Evolutionary conservation across 2,329 filamentous ascomycete species (phyloP), one percentile per base, ranked within the genome.

Genomic region (Ramichloridium luteum): DNA sequence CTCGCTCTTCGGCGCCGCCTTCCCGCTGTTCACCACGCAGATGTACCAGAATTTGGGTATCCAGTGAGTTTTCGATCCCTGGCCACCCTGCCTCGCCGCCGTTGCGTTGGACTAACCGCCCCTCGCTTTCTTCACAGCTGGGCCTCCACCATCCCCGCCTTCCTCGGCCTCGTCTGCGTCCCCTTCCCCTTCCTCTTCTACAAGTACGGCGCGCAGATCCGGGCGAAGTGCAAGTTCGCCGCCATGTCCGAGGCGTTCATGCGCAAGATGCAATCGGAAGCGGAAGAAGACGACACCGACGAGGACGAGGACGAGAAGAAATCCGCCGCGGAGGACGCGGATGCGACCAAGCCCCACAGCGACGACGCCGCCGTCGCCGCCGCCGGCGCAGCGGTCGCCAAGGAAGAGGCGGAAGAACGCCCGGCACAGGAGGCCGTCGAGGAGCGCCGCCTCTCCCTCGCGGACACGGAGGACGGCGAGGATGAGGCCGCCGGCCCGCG

Each of bases 151-250:
- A 61, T 88, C 10, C 80, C 80, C 0, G 82, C 74, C 1, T 86
- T 88, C 58, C 61, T 88, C 3, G 72, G 79, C 0, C 53, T 85
- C 3, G 68, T 66, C 8, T 85, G 80, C 54, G 61, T 83, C 12
- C 79, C 81, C 0, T 77, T 81, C 48, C 80, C 81, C 0, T 78
- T 80, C 54, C 53, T 88, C 11, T 82, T 88, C 56, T 81, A 80
- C 60, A 74, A 69, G 45, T 83, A 82, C 51, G 80, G 80, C 23
- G 59, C 55, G 5, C 13, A 40, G 16, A 78, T 86, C 45, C 67
- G 80, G 13, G 60, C 66, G 51, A 70, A 65, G 48, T 83, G 79
- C 65, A 76, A 77, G 59, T 85, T 70, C 48, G 73, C 79, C 4
- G 67, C 72, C 6, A 68, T 82, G 54, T 72, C 78, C 5, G 74